phyloP scores from a whole-genome alignment of 169 alveolate species.

The Plasmodium gonderi region DNA sequence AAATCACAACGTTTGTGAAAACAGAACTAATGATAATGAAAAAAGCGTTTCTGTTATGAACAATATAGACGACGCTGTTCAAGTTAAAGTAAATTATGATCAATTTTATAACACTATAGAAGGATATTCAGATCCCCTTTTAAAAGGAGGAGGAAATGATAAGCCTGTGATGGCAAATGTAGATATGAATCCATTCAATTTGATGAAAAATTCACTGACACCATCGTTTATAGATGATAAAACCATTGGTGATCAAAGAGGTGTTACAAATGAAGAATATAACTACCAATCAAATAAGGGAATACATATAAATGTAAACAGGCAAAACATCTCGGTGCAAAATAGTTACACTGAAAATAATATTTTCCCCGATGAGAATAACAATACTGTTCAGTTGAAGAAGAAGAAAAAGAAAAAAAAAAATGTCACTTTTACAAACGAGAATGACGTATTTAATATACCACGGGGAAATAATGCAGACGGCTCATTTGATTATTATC shows the following conservation, averaged over 20 bases:
- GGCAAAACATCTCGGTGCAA: background rate
- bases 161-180: background rate
- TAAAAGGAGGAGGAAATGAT: background rate
- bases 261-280: background rate
- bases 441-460: constrained; percentile 23
- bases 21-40: background rate
- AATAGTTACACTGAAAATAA: constrained; percentile 5
- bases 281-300: background rate
- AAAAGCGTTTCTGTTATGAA: background rate
- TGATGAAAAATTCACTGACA: background rate
- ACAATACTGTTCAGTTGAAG: background rate
- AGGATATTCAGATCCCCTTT: background rate
- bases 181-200: background rate
- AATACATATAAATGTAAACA: background rate
- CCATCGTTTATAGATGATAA: background rate
- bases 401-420: constrained; percentile 20
- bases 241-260: background rate
- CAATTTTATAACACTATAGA: background rate
- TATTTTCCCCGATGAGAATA: background rate
- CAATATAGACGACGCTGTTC: background rate
- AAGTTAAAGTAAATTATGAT: background rate
- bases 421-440: constrained; percentile 24
- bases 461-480: background rate
- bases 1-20: background rate
- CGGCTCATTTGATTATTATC: background rate